Evolutionary conservation across 495 filamentous ascomycete species (phyloP).

Genomic region (Elaphomyces granulatus): DNA sequence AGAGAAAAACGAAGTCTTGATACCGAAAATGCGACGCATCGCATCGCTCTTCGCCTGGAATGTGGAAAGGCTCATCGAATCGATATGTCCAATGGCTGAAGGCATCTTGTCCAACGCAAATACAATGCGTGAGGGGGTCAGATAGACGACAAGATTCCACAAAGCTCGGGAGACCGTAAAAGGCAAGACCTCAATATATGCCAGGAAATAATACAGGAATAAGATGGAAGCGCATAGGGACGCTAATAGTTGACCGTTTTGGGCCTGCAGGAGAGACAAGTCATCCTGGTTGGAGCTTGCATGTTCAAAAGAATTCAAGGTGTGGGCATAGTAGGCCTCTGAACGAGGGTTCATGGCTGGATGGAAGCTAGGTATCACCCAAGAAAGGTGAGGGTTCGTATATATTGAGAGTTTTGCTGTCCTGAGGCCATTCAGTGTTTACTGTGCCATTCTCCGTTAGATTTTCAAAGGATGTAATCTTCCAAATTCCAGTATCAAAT

Average conservation of each 20-base stretch:
- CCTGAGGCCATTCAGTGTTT: no score
- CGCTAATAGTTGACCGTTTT: slow-evolving; percentile 15
- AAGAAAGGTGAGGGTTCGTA: no score
- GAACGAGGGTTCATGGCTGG: slow-evolving; percentile 30
- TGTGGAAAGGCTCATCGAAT: slow-evolving; percentile 10
- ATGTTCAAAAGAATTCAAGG: slow-evolving; percentile 17
- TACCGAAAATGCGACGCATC: slow-evolving; percentile 49
- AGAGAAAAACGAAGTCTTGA: slow-evolving; percentile 39
- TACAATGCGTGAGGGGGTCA: slow-evolving; percentile 46
- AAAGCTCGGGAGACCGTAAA: slow-evolving; percentile 19
- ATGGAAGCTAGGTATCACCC: slow-evolving; percentile 2
- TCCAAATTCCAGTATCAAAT: no score
- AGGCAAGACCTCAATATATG: slow-evolving; percentile 18
- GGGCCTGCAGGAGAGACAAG: slow-evolving; percentile 14
- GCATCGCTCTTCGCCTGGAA: slow-evolving; percentile 46
- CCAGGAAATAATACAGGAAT: slow-evolving; percentile 17
- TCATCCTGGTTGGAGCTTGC: slow-evolving; percentile 24
- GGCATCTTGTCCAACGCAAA: slow-evolving; percentile 33
- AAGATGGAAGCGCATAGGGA: slow-evolving; percentile 12
- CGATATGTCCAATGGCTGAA: slow-evolving; percentile 8
- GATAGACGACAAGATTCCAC: slow-evolving; percentile 49
- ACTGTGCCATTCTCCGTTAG: no score
- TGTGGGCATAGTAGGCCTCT: slow-evolving; percentile 22
- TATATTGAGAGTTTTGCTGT: no score
- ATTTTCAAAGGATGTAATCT: no score